phyloP scores from a whole-genome alignment of 192 early-diverging fungal species.

The Coemansia erecta region DNA sequence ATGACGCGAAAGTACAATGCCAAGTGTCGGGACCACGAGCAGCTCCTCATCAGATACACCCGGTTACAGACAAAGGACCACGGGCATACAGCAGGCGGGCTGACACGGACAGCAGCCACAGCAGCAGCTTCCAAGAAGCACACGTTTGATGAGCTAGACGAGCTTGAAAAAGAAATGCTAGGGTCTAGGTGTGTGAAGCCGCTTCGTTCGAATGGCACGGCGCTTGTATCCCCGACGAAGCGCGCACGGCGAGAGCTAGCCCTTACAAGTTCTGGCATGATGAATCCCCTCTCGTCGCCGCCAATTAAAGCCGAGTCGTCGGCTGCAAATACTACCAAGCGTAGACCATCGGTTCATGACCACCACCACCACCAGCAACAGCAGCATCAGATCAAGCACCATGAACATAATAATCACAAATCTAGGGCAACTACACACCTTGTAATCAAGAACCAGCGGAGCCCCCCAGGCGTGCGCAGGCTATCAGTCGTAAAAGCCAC shows the following conservation, averaged over 20 bases:
- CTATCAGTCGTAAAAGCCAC: no score
- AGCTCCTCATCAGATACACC: slow-evolving; percentile 15
- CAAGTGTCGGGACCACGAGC: slow-evolving; percentile 42
- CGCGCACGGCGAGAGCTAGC: not conserved
- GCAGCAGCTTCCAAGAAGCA: slow-evolving; percentile 3
- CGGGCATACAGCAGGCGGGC: not conserved
- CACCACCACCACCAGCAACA: not conserved
- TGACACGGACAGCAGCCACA: slow-evolving; percentile 1
- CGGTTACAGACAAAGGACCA: slow-evolving; percentile 6
- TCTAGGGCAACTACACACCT: no score
- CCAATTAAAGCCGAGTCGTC: not conserved
- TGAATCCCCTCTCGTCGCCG: not conserved
- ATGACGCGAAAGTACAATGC: slow-evolving; percentile 19
- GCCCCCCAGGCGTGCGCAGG: no score
- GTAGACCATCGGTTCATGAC: no score
- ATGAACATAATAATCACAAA: no score
- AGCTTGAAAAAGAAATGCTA: slow-evolving; percentile 24
- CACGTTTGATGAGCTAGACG: slow-evolving; percentile 42
- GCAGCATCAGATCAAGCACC: not conserved
- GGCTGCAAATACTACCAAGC: no score
- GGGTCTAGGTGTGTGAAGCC: slow-evolving; percentile 3
- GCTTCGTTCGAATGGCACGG: no score
- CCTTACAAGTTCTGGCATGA: not conserved
- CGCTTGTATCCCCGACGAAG: not conserved
- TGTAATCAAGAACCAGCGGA: no score